Percentiles rank a stretch among this genome's conserved stretches.
phyloP scores from a whole-genome alignment of 768 basidiomycete species.

The Kwoniella pini region DNA sequence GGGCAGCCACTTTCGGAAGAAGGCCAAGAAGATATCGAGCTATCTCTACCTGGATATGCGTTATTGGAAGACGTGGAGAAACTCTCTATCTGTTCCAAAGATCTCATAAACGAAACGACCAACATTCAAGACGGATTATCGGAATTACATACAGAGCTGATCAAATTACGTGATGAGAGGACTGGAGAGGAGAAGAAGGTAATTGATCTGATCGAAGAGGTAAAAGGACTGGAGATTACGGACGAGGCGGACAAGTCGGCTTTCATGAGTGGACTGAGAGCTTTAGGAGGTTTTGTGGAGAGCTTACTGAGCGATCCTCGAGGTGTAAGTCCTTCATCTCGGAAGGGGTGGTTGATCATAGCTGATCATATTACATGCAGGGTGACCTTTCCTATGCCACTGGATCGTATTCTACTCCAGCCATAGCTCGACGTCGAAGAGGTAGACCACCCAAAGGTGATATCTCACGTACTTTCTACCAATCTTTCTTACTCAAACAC shows the following conservation, averaged over 20 bases:
- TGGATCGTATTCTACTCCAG: conserved; percentile 38
- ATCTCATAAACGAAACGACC: background rate
- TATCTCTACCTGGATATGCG: conserved; percentile 13
- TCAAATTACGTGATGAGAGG: conserved; percentile 26
- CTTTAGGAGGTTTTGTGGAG: conserved; percentile 32
- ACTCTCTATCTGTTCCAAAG: background rate
- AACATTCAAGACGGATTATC: conserved; percentile 14
- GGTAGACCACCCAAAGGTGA: conserved; percentile 41
- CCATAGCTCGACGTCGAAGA: conserved; percentile 38
- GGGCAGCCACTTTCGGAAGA: background rate
- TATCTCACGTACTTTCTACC: conserved; percentile 22
- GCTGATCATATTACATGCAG: background rate
- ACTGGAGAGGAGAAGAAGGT: conserved; percentile 26
- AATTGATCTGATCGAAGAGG: conserved; percentile 23
- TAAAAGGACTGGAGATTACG: conserved; percentile 17
- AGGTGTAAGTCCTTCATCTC: conserved; percentile 18
- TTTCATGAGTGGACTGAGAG: conserved; percentile 25
- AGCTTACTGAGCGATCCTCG: conserved; percentile 20
- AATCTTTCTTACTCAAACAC: conserved; percentile 20
- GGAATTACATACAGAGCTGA: conserved; percentile 12
- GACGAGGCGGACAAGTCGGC: conserved; percentile 26
- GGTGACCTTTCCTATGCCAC: conserved; percentile 9
- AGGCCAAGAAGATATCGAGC: background rate
- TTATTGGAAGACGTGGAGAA: conserved; percentile 2
- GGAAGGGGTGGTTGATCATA: background rate